Evolutionary conservation across 106 monocot genomes (phyloP).

Genomic region (Dioscorea alata): DNA sequence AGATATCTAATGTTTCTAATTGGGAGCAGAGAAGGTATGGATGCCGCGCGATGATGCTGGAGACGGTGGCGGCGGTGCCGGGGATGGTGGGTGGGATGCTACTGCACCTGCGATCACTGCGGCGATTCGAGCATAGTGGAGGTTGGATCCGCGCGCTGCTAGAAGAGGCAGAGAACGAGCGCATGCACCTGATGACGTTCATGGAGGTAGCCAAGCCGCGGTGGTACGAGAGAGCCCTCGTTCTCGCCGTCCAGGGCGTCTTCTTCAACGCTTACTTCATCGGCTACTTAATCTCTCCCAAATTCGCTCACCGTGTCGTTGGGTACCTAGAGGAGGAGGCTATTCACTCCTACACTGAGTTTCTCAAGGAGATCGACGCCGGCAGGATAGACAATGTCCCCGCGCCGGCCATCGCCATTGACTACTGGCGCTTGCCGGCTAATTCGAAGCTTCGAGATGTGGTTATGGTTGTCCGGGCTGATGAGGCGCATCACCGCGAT

Average conservation of each 20-base stretch:
- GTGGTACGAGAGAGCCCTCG: constrained; percentile 64
- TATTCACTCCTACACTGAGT: constrained; percentile 53
- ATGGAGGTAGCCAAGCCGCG: constrained; percentile 60
- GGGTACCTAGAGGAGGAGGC: constrained; percentile 61
- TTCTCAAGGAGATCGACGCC: constrained; percentile 39
- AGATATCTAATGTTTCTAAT: not conserved
- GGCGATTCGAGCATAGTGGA: constrained; percentile 64
- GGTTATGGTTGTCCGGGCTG: constrained; percentile 32
- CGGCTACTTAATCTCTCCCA: constrained; percentile 38
- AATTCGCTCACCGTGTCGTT: constrained; percentile 37
- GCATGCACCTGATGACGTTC: constrained; percentile 82
- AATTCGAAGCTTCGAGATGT: constrained; percentile 42
- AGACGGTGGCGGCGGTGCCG: constrained; percentile 61
- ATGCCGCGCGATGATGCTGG: constrained; percentile 66
- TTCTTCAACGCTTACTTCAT: constrained; percentile 57
- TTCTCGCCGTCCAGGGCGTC: constrained; percentile 35
- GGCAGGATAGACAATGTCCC: constrained; percentile 35
- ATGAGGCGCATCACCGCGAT: constrained; percentile 53
- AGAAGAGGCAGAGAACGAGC: constrained; percentile 69
- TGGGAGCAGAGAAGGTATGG: constrained; percentile 37
- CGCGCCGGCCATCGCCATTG: constrained; percentile 41
- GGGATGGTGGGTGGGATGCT: constrained; percentile 72
- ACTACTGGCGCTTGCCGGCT: constrained; percentile 40
- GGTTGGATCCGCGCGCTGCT: constrained; percentile 60
- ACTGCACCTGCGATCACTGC: constrained; percentile 47